Conservation (phyloP, 192 early-diverging fungal species). For the Podila epicladia region DNA sequence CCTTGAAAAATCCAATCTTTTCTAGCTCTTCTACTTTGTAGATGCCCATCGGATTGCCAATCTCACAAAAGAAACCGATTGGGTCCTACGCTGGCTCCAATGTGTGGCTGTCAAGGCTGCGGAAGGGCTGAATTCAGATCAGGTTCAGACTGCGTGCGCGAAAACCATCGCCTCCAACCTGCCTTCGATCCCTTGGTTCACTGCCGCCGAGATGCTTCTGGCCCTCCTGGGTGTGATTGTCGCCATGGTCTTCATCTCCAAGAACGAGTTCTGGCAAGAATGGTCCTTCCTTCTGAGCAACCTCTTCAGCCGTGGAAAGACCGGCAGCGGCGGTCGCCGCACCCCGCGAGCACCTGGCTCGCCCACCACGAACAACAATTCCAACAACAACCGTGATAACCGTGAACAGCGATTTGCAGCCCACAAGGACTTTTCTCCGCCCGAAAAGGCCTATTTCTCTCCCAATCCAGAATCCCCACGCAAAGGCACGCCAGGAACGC, state of each 20-base stretch:
- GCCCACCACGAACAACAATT: not conserved
- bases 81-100: conserved; percentile 19
- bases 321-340: conserved; percentile 1
- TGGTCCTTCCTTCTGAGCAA: conserved; percentile 18
- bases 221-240: conserved; percentile 28
- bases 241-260: conserved; percentile 29
- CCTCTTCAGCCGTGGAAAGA: conserved; percentile 17
- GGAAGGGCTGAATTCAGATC: conserved; percentile 6
- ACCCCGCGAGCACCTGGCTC: not conserved
- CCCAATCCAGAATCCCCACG: not conserved
- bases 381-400: not conserved
- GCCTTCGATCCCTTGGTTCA: conserved; percentile 38
- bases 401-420: not conserved
- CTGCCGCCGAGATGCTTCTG: conserved; percentile 23
- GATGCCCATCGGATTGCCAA: conserved; percentile 15
- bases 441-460: not conserved
- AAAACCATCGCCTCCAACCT: conserved; percentile 1
- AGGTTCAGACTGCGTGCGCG: conserved; percentile 24
- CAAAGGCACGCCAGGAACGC: conserved; percentile 2
- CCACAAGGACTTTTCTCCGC: not conserved
- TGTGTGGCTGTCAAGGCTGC: not conserved
- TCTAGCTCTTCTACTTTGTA: conserved; percentile 43
- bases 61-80: conserved; percentile 1
- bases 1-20: not conserved
- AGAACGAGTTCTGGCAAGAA: conserved; percentile 42